Base-by-base conservation (phyloP, 805 yeast species). In the Candida odintsovae region DNA sequence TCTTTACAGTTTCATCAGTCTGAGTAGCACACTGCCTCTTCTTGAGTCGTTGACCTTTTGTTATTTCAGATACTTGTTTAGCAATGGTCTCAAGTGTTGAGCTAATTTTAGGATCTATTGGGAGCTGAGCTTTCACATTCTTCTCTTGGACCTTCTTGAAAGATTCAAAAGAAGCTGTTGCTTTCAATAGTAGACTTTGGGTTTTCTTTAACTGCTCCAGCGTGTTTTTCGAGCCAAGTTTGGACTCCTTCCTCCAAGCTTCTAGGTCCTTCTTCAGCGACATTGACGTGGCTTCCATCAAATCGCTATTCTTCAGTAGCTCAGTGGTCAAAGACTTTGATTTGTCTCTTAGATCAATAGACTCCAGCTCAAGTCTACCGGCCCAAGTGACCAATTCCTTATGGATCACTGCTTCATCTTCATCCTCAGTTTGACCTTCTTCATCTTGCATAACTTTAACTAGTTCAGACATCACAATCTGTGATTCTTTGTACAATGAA, bases 351-450 rank as follows among this genome's bases (percentile, higher is more conserved):
- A 73, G 53, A 26, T 72, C 78, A 2, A 72, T 60, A 13, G 73
- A 65, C 48, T 77, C 82, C 43, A 76, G 48, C 50, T 77, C 82
- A 18, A 77, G 54, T 31, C 71, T 67, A 6, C 75, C 69, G 0
- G 80, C 80, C 82, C 81, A 77, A 51, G 62, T 61, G 11, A 69
- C 59, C 28, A 59, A 68, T 61, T 63, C 73, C 51, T 58, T 62
- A 41, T 62, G 67, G 33, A 65, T 56, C 39, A 57, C 54, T 12
- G 40, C 41, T 18, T 44, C 42, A 28, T 40, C 51, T 6, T 49
- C 56, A 10, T 47, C 42, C 8, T 41, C 52, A 16, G 36, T 33
- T n/a, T 33, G 20, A 12, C 36, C 36, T 10, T 33, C 36, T 16
- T 33, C 36, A 10, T 19, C 20, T 33, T 33, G 36, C 36, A 33